A percentile compares a stretch with the other conserved stretches of the same genome.
These are phyloP conservation scores for Podospora didyma DNA, from an alignment of 495 filamentous ascomycete species.

Conservation along the genomic window DNA sequence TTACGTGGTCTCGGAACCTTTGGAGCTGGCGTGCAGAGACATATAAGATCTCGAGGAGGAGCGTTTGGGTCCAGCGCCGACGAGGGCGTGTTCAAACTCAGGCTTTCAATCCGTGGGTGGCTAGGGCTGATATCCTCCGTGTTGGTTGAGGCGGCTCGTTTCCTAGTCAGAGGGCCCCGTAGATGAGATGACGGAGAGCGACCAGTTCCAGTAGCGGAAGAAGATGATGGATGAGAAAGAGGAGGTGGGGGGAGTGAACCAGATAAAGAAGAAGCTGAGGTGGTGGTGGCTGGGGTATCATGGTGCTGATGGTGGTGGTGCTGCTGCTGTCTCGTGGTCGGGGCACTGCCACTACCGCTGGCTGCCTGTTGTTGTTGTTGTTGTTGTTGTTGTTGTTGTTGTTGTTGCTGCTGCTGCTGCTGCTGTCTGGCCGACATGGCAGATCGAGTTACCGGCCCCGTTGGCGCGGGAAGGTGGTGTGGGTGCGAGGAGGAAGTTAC, in stretches of 20 bases:
- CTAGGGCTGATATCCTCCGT: slow-evolving; percentile 43
- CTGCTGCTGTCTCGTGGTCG: neutral
- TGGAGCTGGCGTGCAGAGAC: slow-evolving; percentile 87
- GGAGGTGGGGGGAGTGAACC: neutral
- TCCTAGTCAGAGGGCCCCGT: slow-evolving; percentile 31
- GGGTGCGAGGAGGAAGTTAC: slow-evolving; percentile 5
- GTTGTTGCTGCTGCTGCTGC: slow-evolving; percentile 1
- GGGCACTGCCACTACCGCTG: too few species aligned
- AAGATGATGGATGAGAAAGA: neutral
- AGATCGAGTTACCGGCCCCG: slow-evolving; percentile 21
- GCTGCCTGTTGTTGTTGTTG: neutral
- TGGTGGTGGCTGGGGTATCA: neutral
- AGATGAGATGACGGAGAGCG: neutral
- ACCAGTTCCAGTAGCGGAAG: neutral
- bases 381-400: neutral
- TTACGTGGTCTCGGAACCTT: slow-evolving; percentile 94
- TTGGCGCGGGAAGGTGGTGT: neutral
- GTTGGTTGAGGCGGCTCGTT: slow-evolving; percentile 47
- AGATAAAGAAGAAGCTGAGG: neutral
- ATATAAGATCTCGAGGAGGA: slow-evolving; percentile 49
- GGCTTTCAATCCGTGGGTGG: slow-evolving; percentile 36
- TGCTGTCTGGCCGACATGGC: slow-evolving; percentile 22
- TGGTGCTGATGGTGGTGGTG: neutral
- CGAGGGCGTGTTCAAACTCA: slow-evolving; percentile 32
- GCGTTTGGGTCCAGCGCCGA: slow-evolving; percentile 19